phyloP scores from a whole-genome alignment of 768 basidiomycete species.

The Naematelia encephala region DNA sequence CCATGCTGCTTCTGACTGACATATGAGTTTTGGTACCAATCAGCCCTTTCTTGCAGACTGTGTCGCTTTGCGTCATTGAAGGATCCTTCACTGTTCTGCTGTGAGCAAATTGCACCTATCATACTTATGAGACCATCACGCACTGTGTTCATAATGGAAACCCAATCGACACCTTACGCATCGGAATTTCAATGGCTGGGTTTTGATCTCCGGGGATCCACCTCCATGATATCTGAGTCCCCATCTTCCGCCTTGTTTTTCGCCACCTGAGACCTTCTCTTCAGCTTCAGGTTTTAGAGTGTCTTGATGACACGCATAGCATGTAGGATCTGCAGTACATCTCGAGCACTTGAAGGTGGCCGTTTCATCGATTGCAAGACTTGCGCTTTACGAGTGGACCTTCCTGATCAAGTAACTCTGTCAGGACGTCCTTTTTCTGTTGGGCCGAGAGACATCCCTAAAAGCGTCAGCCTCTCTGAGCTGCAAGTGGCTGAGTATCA shows the following conservation, averaged over 20 bases:
- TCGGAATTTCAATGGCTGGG: slow-evolving; percentile 63
- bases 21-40: slow-evolving; percentile 30
- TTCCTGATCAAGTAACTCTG: slow-evolving; percentile 18
- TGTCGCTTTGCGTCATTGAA: slow-evolving; percentile 63
- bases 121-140: slow-evolving; percentile 2
- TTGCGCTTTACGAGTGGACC: slow-evolving; percentile 27
- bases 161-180: slow-evolving; percentile 79
- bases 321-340: slow-evolving; percentile 21
- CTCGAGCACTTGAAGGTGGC: slow-evolving; percentile 25
- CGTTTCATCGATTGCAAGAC: slow-evolving; percentile 28
- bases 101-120: background rate
- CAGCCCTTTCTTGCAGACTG: slow-evolving; percentile 22
- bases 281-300: background rate
- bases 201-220: slow-evolving; percentile 16
- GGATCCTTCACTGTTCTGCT: slow-evolving; percentile 42
- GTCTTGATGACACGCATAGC: slow-evolving; percentile 35
- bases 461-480: background rate
- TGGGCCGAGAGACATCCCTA: slow-evolving; percentile 30
- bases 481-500: slow-evolving; percentile 1
- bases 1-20: slow-evolving; percentile 28
- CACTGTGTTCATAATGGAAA: slow-evolving; percentile 71
- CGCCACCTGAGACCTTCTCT: background rate
- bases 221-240: background rate
- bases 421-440: slow-evolving; percentile 29
- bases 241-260: background rate